Base-by-base conservation (phyloP, 345 rosid species). In the Lenwebbia sp. region DNA sequence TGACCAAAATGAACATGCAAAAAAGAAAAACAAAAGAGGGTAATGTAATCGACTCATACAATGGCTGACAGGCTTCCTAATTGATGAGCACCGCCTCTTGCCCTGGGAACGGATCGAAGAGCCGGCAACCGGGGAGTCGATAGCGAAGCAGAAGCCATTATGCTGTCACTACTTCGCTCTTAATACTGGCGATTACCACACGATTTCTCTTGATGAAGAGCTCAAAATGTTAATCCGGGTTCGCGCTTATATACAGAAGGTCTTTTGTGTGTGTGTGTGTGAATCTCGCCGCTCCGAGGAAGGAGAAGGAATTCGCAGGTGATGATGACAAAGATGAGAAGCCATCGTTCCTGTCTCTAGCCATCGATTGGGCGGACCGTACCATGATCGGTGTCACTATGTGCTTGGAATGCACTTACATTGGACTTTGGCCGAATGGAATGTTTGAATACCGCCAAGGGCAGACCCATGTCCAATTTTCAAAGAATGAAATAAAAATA, bases 31-130 rank as follows among this genome's bases (percentile, higher is more conserved):
- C 52, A 50, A 50, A 49, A n/a, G 47, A 54, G 26, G 25, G 57
- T 22, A 54, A 70, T 5, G 47, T 17, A 33, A 70, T 19, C 25
- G 78, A 44, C 78, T 70, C 86, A 28, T 60, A 75, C 83, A 19
- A 85, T 54, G 87, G 44, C 49, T 4, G 87, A 82, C 75, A 56
- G 76, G 87, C 84, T 56, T 41, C 84, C 74, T 50, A 86, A 62
- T 56, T 44, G 54, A n/a, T 4, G 12, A 51, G 49, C 23, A 33
- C 41, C 1, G 82, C 75, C 58, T 23, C 86, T 85, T 55, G 54
- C 60, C 28, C 44, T 81, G 52, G 65, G 40, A 53, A 55, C 86
- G 76, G 7, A 51, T 19, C 47, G 83, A 17, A 75, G 87, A 28
- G 84, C 47, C 5, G 84, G 82, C 25, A 65, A 53, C 13, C 25